Percentiles rank a stretch among this genome's conserved stretches.
Conservation (phyloP, 1,139 yeast genomes). For the Tardiomyces blankii region DNA sequence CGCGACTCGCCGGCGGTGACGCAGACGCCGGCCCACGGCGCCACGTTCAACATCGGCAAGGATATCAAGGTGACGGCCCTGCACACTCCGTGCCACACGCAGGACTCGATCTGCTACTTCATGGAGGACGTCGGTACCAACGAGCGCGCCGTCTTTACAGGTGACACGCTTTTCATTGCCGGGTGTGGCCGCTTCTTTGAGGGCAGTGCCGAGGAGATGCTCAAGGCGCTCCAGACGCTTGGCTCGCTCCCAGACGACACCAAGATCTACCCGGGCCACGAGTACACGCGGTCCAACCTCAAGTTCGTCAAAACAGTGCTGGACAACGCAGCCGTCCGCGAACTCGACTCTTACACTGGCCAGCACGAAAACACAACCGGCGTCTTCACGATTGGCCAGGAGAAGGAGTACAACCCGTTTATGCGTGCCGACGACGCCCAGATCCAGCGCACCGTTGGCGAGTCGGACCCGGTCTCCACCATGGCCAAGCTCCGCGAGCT, state of each 20-base stretch:
- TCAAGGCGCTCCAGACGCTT: slow-evolving; percentile 48
- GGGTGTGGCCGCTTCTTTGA: slow-evolving; percentile 98
- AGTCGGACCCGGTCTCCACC: slow-evolving; percentile 36
- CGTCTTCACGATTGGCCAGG: slow-evolving; percentile 72
- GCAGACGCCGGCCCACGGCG: slow-evolving; percentile 57
- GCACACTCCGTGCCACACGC: slow-evolving; percentile 97
- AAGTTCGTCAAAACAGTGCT: slow-evolving; percentile 62
- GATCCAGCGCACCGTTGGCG: slow-evolving; percentile 39
- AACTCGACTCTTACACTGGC: slow-evolving; percentile 40
- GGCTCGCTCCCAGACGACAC: slow-evolving; percentile 58
- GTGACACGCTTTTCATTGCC: slow-evolving; percentile 86
- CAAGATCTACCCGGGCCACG: slow-evolving; percentile 82
- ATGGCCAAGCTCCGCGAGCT: slow-evolving; percentile 59
- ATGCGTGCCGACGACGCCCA: slow-evolving; percentile 58
- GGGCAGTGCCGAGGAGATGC: slow-evolving; percentile 79
- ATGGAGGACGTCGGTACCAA: slow-evolving; percentile 50
- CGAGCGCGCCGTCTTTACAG: slow-evolving; percentile 77
- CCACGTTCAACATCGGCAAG: slow-evolving; percentile 40
- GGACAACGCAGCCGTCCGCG: slow-evolving; percentile 40
- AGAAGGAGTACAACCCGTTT: slow-evolving; percentile 75
- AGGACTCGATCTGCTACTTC: slow-evolving; percentile 84
- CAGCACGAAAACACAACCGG: slow-evolving; percentile 73
- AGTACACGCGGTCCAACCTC: slow-evolving; percentile 77
- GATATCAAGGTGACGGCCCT: slow-evolving; percentile 62
- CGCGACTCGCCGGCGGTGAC: slow-evolving; percentile 61